phyloP scores from a whole-genome alignment of 164 flowering plant genomes.

The Protea cynaroides region DNA sequence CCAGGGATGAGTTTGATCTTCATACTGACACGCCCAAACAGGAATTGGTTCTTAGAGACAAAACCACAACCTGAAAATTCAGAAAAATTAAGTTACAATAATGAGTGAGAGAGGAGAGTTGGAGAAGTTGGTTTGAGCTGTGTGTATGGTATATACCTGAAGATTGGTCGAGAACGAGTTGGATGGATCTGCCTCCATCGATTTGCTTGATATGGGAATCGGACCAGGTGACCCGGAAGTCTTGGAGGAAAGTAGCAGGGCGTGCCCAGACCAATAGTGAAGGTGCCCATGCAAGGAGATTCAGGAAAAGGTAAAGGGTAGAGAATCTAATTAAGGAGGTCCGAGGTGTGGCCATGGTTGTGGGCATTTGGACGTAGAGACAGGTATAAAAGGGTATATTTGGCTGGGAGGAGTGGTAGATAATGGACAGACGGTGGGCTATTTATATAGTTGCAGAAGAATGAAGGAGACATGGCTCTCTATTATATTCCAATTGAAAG shows the following conservation, averaged over 20 bases:
- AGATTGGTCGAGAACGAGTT: conserved; percentile 40
- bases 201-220: conserved; percentile 40
- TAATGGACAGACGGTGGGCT: background rate
- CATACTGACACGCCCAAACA: conserved; percentile 59
- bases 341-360: conserved; percentile 6
- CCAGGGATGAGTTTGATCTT: conserved; percentile 59
- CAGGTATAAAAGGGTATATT: no score
- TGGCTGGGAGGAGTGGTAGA: no score
- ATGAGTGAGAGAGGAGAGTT: background rate
- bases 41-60: conserved; percentile 43
- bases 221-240: conserved; percentile 45
- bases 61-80: conserved; percentile 50
- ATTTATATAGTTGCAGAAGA: conserved; percentile 9
- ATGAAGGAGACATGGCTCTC: conserved; percentile 10
- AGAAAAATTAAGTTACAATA: background rate
- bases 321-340: background rate
- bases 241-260: conserved; percentile 42
- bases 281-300: conserved; percentile 8
- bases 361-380: no score
- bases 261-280: conserved; percentile 23
- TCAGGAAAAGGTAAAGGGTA: conserved; percentile 3
- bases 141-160: conserved; percentile 28
- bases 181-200: conserved; percentile 42
- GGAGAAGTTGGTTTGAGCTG: no score
- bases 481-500: conserved; percentile 18